Base-by-base conservation (phyloP, 768 basidiomycete species). In the Cystobasidium onofrii region DNA sequence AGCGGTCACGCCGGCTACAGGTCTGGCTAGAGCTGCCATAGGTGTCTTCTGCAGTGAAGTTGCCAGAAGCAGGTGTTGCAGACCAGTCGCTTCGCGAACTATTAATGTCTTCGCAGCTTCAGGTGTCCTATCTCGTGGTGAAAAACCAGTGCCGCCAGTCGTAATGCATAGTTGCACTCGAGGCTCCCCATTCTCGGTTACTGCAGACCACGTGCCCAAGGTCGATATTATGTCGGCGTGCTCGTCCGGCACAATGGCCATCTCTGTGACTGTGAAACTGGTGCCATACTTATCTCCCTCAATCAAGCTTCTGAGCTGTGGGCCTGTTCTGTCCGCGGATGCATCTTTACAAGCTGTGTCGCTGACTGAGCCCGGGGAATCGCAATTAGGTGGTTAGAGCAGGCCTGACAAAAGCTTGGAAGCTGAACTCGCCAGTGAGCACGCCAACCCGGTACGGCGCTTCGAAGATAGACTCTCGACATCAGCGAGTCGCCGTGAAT, bases 101-200 rank as follows among this genome's bases (percentile, higher is more conserved):
- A 83, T 76, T 1, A 82, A 64, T 0, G 76, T 72, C 1, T 72
- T 43, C 25, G 82, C 60, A 0, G 80, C 81, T 85, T 95, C 91
- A 44, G 92, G 92, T 2, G 92, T 95, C 54, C 84, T 82, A 81
- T 95, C 92, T 76, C 89, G 83, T 34, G 85, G 83, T 0, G 91
- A 89, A 78, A 92, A 92, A 7, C 92, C 92, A 0, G 92, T 95
- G 3, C 92, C 92, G 20, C 92, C 92, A 0, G 89, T 90, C 6
- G 90, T 90, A 75, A 95, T 83, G 73, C 92, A 85, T 85, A 87
- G 88, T 79, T 91, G 88, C 17, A 88, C 81, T n/a, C 82, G 78
- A 27, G 67, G 27, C n/a, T 18, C 4, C 20, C 46, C 46, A 50
- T 50, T n/a, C 15, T 50, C 9, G 46, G 12, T 50, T 15, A 50